Evolutionary conservation across 805 yeast species (phyloP).

Genomic region (Lachancea kluyveri): DNA sequence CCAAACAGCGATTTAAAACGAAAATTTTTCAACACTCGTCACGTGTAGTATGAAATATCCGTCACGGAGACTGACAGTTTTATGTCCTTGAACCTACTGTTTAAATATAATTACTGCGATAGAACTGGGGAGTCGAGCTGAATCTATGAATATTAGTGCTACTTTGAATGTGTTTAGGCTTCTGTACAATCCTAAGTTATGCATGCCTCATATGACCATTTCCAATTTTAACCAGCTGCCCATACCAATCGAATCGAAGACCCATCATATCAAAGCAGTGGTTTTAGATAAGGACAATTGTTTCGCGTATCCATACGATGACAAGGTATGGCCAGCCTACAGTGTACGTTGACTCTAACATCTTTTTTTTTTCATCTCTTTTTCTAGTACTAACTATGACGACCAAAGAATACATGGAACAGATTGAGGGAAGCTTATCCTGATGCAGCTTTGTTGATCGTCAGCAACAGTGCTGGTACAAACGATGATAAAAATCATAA

Average conservation of each 20-base stretch:
- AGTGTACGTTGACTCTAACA: slow-evolving; percentile 21
- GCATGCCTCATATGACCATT: slow-evolving; percentile 57
- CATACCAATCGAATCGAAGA: slow-evolving; percentile 25
- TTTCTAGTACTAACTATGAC: background rate
- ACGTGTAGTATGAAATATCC: no score
- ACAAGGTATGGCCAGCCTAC: slow-evolving; percentile 74
- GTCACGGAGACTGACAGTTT: no score
- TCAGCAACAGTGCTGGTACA: slow-evolving; percentile 92
- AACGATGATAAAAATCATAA: slow-evolving; percentile 54
- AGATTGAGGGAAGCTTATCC: slow-evolving; percentile 53
- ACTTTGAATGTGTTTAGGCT: slow-evolving; percentile 61
- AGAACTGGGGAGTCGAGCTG: background rate
- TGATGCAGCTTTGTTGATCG: slow-evolving; percentile 59
- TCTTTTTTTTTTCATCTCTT: background rate
- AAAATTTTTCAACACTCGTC: no score
- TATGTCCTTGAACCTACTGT: no score
- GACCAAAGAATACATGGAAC: slow-evolving; percentile 43
- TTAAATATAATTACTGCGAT: no score
- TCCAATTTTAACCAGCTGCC: slow-evolving; percentile 59
- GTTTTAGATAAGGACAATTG: slow-evolving; percentile 95
- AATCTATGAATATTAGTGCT: slow-evolving; percentile 62
- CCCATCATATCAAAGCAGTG: slow-evolving; percentile 57
- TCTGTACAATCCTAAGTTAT: slow-evolving; percentile 55
- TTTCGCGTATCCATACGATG: slow-evolving; percentile 78
- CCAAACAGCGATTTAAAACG: no score